Conservation (phyloP, 805 yeast species). For the Candida maltosa region DNA sequence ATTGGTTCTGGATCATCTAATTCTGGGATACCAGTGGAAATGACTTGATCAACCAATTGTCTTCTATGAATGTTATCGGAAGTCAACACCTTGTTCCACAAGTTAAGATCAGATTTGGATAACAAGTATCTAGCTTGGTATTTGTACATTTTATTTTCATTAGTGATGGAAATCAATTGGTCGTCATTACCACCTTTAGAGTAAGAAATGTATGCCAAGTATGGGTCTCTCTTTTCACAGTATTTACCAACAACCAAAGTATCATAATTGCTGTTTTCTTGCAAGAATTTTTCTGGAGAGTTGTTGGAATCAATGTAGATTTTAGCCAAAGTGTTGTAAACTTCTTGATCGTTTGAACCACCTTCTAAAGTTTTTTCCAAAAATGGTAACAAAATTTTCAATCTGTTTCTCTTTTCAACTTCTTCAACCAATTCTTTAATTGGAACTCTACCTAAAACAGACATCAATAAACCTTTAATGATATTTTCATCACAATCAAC, state of each 20-base stretch:
- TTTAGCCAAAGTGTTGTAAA: slow-evolving; percentile 92
- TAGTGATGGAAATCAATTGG: slow-evolving; percentile 87
- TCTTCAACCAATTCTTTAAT: slow-evolving; percentile 83
- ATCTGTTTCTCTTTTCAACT: slow-evolving; percentile 94
- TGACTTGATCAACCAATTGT: slow-evolving; percentile 88
- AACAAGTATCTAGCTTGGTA: slow-evolving; percentile 97
- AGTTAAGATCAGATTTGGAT: slow-evolving; percentile 75
- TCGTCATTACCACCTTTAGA: slow-evolving; percentile 91
- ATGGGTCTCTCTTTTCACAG: slow-evolving; percentile 99
- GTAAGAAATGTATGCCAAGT: slow-evolving; percentile 94
- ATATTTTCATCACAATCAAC: slow-evolving; percentile 95
- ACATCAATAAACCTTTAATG: slow-evolving; percentile 73
- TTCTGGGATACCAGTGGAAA: slow-evolving; percentile 95
- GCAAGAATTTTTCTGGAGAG: slow-evolving; percentile 93
- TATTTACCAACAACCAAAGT: slow-evolving; percentile 95
- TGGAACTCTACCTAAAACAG: slow-evolving; percentile 94
- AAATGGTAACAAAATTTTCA: slow-evolving; percentile 88
- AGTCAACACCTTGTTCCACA: slow-evolving; percentile 79
- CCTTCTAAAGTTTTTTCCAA: slow-evolving; percentile 82
- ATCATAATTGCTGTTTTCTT: slow-evolving; percentile 86
- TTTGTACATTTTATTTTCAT: slow-evolving; percentile 96
- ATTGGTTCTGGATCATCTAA: slow-evolving; percentile 90
- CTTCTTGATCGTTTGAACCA: slow-evolving; percentile 86
- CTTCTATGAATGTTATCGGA: slow-evolving; percentile 83
- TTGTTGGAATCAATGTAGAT: slow-evolving; percentile 97